Conservation (phyloP, 805 yeast species). For the Cyberlindnera subsufficiens region DNA sequence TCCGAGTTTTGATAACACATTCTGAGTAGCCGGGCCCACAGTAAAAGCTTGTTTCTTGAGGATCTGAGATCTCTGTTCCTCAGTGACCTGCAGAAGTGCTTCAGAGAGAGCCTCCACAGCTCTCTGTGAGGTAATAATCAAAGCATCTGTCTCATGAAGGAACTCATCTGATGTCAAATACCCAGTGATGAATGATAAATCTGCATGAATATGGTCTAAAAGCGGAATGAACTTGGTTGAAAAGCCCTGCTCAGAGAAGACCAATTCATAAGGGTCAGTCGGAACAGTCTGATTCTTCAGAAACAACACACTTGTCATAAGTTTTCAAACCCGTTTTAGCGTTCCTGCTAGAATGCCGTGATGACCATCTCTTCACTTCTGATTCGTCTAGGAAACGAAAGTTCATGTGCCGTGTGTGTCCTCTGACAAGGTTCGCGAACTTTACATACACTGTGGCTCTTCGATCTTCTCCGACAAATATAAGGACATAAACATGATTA, state of each 20-base stretch:
- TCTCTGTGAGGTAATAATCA: slow-evolving; percentile 84
- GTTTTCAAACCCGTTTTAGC: too few relatives aligned
- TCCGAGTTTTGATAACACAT: slow-evolving; percentile 53
- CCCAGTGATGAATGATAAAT: slow-evolving; percentile 37
- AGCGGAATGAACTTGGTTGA: slow-evolving; percentile 64
- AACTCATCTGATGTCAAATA: slow-evolving; percentile 41
- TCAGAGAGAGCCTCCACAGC: slow-evolving; percentile 76
- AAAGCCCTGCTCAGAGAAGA: slow-evolving; percentile 31
- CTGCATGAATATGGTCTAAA: slow-evolving; percentile 55
- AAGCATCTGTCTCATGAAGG: slow-evolving; percentile 34
- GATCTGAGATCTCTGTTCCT: slow-evolving; percentile 22
- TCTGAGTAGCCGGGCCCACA: slow-evolving; percentile 86
- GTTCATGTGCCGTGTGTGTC: too few relatives aligned
- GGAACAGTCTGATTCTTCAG: slow-evolving; percentile 72
- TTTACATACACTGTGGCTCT: too few relatives aligned
- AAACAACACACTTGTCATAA: slow-evolving; percentile 23
- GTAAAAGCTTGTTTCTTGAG: slow-evolving; percentile 61
- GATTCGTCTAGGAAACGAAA: slow-evolving; percentile 3
- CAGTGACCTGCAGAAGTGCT: slow-evolving; percentile 25
- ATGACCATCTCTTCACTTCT: slow-evolving; percentile 7
- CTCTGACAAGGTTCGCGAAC: too few relatives aligned
- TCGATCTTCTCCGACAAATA: too few relatives aligned
- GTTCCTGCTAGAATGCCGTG: not conserved
- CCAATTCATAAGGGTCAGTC: slow-evolving; percentile 54
- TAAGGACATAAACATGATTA: too few relatives aligned